Evolutionary conservation across 1,284 basidiomycete species (phyloP), one percentile per base, ranked within the genome.

Genomic region (Boletus holoroseus): DNA sequence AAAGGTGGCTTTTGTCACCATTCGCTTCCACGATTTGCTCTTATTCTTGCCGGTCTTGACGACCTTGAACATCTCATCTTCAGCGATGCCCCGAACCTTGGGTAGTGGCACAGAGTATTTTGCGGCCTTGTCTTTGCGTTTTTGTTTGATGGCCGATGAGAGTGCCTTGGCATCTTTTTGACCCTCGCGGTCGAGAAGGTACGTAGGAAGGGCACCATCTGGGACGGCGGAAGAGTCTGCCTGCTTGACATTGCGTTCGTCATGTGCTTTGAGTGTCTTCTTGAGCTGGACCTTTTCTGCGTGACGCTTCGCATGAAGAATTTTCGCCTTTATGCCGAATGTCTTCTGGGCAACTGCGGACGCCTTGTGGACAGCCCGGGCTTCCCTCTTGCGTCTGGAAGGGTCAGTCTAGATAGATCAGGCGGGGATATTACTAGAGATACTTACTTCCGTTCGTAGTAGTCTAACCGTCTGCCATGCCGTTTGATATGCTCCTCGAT

Each of bases 41-140:
- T 95, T 98, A 67, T 83, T 89, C 78, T 98, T 98, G 50, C 96
- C 96, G 0, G 95, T 95, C 76, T 94, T 92, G 79, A 99, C 81
- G 31, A 99, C 96, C 78, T 96, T 98, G 81, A 99, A 99, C 83
- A 95, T 96, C 77, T 99, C 96, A 65, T 99, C 96, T 71, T 99
- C 96, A 16, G 95, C 94, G 61, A 99, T 98, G 40, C 96, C 96
- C 50, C 95, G 78, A 47, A 99, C 96, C 71, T 95, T 96, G 44
- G 96, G 95, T 56, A 99, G 68, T 3, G 95, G 96, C 2, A 99
- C 96, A 24, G 93, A 85, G 73, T 93, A 99, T 71, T 96, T 95
- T 24, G 95, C 96, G 2, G 95, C 96, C 75, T 97, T 96, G 76
- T 99, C 96, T 72, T 99, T 99, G 66, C 96, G 83, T 69, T 94